Conservation (phyloP, 139 green algal genomes). For the Picochlorum sp. region DNA sequence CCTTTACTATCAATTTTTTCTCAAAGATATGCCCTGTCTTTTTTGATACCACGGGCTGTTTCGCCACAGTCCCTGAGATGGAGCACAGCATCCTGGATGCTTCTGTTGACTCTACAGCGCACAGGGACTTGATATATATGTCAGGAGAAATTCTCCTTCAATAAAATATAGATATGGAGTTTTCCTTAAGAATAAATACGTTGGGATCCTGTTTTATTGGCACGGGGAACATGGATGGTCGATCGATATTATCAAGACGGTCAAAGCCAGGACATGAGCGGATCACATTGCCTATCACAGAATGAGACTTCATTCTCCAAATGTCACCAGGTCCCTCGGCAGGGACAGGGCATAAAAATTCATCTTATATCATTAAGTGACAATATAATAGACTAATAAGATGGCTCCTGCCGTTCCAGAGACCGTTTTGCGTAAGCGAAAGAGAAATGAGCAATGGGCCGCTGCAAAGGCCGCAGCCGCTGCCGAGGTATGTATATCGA, state of each 20-base stretch:
- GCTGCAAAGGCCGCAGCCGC: constrained; percentile 56
- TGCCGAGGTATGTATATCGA: constrained; percentile 23
- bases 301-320: too few relatives aligned
- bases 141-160: too few relatives aligned
- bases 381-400: not conserved
- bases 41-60: constrained; percentile 77
- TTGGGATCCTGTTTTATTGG: not conserved
- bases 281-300: too few relatives aligned
- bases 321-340: not conserved
- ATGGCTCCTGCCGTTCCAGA: constrained; percentile 29
- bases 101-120: not conserved
- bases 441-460: constrained; percentile 82
- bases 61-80: constrained; percentile 77
- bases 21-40: constrained; percentile 88
- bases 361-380: not conserved
- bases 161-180: too few relatives aligned
- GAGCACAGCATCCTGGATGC: constrained; percentile 5
- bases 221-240: not conserved
- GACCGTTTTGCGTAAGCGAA: constrained; percentile 60
- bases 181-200: not conserved
- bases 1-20: constrained; percentile 75
- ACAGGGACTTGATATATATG: not conserved
- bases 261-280: not conserved
- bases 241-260: not conserved
- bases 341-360: not conserved